A percentile compares a stretch with the other conserved stretches of the same genome.
phyloP scores from a whole-genome alignment of 306 rosid genomes.

The Dryas drummondii region DNA sequence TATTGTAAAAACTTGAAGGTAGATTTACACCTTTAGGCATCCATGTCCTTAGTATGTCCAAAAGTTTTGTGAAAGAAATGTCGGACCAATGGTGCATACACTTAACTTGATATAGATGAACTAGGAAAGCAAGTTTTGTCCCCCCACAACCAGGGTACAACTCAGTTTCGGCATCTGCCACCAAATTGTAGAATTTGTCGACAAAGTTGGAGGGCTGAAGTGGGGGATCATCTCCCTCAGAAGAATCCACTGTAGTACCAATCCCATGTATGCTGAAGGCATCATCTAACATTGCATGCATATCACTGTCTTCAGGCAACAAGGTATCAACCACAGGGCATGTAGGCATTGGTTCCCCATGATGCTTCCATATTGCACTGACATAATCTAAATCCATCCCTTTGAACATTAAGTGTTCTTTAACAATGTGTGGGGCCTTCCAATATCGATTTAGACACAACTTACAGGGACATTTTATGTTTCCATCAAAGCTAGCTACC shows the following conservation, averaged over 20 bases:
- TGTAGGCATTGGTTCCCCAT: background rate
- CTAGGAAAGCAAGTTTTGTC: background rate
- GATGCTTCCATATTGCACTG: background rate
- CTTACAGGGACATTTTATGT: too few species aligned
- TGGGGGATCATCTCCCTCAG: background rate
- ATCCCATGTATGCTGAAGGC: background rate
- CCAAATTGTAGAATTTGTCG: background rate
- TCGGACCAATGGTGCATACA: background rate
- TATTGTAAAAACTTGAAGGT: background rate
- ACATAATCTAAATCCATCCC: background rate
- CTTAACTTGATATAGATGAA: background rate
- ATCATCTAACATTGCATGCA: background rate
- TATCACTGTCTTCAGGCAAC: background rate
- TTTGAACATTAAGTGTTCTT: too few species aligned
- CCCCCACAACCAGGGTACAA: background rate
- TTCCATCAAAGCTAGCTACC: too few species aligned
- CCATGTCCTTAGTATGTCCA: background rate
- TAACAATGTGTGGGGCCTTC: too few species aligned
- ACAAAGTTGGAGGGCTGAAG: background rate
- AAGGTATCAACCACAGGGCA: background rate
- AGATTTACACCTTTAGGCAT: background rate
- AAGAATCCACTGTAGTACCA: background rate
- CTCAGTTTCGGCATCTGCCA: background rate
- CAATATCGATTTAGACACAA: too few species aligned
- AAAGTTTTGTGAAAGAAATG: background rate